phyloP scores from a whole-genome alignment of 2,329 filamentous ascomycete genomes.

The Hirsutella minnesotensis region DNA sequence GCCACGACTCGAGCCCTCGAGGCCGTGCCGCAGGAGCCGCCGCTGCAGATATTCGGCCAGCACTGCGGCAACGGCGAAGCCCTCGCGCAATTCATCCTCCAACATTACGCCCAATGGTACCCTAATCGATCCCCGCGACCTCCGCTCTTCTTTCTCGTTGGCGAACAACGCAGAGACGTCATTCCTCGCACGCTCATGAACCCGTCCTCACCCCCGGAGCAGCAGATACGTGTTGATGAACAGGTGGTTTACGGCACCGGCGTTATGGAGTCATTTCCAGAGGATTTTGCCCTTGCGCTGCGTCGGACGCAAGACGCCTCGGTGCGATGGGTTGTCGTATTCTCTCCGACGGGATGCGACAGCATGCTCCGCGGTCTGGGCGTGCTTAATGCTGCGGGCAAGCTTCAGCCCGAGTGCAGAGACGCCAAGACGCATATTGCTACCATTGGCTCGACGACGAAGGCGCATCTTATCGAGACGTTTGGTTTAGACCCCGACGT shows the following conservation, averaged over 20 bases:
- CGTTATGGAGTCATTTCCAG: constrained; percentile 66
- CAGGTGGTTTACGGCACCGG: constrained; percentile 78
- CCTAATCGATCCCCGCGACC: constrained; percentile 32
- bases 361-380: constrained; percentile 44
- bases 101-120: constrained; percentile 56
- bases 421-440: constrained; percentile 51
- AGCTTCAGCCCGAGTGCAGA: constrained; percentile 15
- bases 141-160: constrained; percentile 74
- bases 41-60: constrained; percentile 58
- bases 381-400: constrained; percentile 36
- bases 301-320: constrained; percentile 25
- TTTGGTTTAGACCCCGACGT: constrained; percentile 63
- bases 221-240: constrained; percentile 60
- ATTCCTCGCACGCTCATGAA: constrained; percentile 73
- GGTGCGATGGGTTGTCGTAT: constrained; percentile 63
- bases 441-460: constrained; percentile 89
- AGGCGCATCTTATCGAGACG: constrained; percentile 53
- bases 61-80: constrained; percentile 78
- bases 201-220: constrained; percentile 29
- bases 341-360: constrained; percentile 55
- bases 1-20: constrained; percentile 66
- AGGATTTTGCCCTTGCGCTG: constrained; percentile 47
- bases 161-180: constrained; percentile 79
- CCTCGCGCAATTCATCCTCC: constrained; percentile 65
- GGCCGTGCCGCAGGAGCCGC: constrained; percentile 36